Evolutionary conservation across 2,329 filamentous ascomycete genomes (phyloP).

Genomic region (Coniochaeta sp.): DNA sequence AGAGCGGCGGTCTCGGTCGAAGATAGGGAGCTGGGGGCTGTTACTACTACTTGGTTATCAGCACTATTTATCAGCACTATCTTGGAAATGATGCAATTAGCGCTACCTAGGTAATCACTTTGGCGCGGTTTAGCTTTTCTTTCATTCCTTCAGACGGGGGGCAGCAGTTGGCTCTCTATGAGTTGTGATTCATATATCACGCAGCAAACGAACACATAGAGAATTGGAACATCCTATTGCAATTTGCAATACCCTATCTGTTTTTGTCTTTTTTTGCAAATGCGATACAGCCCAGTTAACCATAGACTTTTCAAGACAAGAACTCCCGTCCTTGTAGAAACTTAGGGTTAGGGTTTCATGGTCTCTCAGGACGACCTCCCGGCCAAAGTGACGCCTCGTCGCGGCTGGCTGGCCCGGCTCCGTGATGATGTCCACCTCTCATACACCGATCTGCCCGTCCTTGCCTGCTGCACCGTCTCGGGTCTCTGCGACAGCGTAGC

Average conservation of each 20-base stretch:
- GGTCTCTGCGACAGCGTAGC: conserved; percentile 32
- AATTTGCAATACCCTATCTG: no score
- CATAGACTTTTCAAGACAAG: neutral
- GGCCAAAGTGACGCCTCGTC: neutral
- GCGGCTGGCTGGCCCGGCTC: conserved; percentile 5
- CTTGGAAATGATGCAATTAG: neutral
- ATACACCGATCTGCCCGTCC: conserved; percentile 26
- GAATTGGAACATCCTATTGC: neutral
- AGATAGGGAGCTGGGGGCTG: no score
- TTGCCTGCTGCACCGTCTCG: conserved; percentile 29
- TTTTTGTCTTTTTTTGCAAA: no score
- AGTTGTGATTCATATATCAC: neutral
- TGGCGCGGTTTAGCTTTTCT: neutral
- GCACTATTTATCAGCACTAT: neutral
- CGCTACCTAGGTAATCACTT: neutral
- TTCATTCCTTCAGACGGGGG: neutral
- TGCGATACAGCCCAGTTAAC: neutral
- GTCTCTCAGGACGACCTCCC: neutral
- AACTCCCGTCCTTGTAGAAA: no score
- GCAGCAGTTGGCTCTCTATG: neutral
- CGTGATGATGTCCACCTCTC: conserved; percentile 11
- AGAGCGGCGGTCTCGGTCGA: neutral
- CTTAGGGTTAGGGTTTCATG: no score
- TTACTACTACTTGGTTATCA: neutral
- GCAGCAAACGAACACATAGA: neutral